Base-by-base conservation (phyloP, 2,329 filamentous ascomycete genomes). In the Aaosphaeria pasadenensis region DNA sequence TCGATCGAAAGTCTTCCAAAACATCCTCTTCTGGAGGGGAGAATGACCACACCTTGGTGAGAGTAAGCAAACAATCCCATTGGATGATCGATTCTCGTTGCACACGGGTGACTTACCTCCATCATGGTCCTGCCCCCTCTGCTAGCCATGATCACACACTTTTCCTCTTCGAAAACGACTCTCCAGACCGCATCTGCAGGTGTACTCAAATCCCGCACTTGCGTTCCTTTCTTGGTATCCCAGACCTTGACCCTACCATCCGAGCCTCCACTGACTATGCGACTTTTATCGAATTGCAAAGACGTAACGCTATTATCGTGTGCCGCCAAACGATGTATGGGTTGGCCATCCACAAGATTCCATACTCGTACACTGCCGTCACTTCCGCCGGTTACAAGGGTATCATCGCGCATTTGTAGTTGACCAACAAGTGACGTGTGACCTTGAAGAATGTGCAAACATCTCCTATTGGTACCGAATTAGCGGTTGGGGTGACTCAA, bases 251-350 rank as follows among this genome's bases (percentile, higher is more conserved):
- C 94, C 45, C 94, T 82, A n/a, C 94, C 94, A 71, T 99, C 94
- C 61, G 89, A 95, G 43, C 94, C 95, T 59, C 94, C 94, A 66
- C 90, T 96, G 48, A 99, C 91, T 51, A 99, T 94, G 47, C 94
- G 83, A 28, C 88, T 91, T 65, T 96, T 91, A 63, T 99, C 94
- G 67, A 99, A 99, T 66, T 99, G 94, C 57, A 99, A 76, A 70
- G 91, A 96, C 1, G 94, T 99, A 45, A 99, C 94, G 67, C 91
- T 96, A 71, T 99, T 99, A 71, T 99, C 94, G 68, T 99, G 94
- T 4, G 94, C 94, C 38, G 94, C 94, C 44, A 99, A 79, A 41
- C 94, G 85, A 73, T 99, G 94, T 51, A 99, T 96, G 0, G 94
- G 88, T 51, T 87, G 86, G 80, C 92, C 95, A 58, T 87, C 89